Evolutionary conservation across 2,329 filamentous ascomycete species (phyloP).

Genomic region (Paecilomyces formosus): DNA sequence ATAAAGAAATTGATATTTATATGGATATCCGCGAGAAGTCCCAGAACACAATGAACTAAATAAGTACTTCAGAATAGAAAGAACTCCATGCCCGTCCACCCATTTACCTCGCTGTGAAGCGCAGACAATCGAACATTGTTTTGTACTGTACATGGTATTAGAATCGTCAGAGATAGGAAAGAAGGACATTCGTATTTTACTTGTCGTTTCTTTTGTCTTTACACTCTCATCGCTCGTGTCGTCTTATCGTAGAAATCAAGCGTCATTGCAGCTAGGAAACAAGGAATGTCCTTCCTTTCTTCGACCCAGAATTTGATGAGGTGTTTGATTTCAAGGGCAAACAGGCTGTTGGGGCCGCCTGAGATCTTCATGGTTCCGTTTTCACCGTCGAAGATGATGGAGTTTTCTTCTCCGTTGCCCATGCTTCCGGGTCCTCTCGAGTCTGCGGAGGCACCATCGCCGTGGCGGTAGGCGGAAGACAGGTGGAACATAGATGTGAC

Average conservation of each 20-base stretch:
- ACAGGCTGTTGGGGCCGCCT: constrained; percentile 77
- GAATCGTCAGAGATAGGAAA: constrained; percentile 5
- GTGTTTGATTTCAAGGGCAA: constrained; percentile 75
- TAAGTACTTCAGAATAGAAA: background rate
- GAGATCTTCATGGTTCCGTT: constrained; percentile 97
- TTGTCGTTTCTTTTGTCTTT: constrained; percentile 2
- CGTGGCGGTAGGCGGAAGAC: constrained; percentile 41
- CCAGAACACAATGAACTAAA: too few species aligned
- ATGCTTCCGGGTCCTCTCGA: constrained; percentile 33
- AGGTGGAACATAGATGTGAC: constrained; percentile 82
- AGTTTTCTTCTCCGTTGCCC: constrained; percentile 46
- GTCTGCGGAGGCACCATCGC: constrained; percentile 52
- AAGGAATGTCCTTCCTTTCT: constrained; percentile 86
- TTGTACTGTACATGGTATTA: constrained; percentile 1
- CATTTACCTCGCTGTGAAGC: background rate
- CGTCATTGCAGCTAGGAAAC: constrained; percentile 83
- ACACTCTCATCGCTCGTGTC: constrained; percentile 32
- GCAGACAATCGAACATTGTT: background rate
- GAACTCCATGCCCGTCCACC: background rate
- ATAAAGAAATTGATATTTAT: too few species aligned
- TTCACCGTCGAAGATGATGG: constrained; percentile 80
- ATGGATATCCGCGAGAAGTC: too few species aligned
- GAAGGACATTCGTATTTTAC: background rate
- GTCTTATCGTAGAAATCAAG: constrained; percentile 79
- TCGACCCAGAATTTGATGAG: constrained; percentile 95